phyloP scores from a whole-genome alignment of 805 yeast genomes.

The Candida orba region DNA sequence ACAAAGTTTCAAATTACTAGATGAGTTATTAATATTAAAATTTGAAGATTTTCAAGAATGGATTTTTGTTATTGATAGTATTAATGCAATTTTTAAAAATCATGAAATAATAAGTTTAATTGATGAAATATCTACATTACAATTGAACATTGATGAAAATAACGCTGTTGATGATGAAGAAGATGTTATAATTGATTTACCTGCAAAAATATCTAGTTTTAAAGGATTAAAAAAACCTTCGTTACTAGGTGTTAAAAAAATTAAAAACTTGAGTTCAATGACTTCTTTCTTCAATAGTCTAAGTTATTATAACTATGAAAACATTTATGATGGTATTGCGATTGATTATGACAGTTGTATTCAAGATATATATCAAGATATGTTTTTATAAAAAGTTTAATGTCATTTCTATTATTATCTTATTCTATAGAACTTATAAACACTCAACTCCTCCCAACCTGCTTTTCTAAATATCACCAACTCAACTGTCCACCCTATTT shows the following conservation, averaged over 20 bases:
- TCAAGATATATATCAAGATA: conserved; percentile 52
- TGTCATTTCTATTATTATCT: no score
- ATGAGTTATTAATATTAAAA: conserved; percentile 57
- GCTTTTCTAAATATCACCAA: conserved; percentile 67
- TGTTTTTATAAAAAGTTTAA: conserved; percentile 26
- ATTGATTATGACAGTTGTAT: conserved; percentile 41
- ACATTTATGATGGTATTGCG: conserved; percentile 45
- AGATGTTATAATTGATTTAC: conserved; percentile 10
- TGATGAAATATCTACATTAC: conserved; percentile 15
- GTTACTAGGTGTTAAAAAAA: conserved; percentile 32
- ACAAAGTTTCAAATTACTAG: conserved; percentile 72
- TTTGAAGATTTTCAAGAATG: conserved; percentile 84
- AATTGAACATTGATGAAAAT: conserved; percentile 8
- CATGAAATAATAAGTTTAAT: conserved; percentile 22
- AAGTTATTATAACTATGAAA: conserved; percentile 58
- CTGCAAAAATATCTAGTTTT: conserved; percentile 13
- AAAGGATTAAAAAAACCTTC: conserved; percentile 27
- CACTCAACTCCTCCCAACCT: conserved; percentile 90
- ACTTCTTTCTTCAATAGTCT: conserved; percentile 60
- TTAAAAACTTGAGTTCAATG: conserved; percentile 39
- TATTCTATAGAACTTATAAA: conserved; percentile 46
- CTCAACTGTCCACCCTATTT: conserved; percentile 46
- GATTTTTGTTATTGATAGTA: conserved; percentile 72
- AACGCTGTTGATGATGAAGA: conserved; percentile 11
- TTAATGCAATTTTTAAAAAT: conserved; percentile 46